phyloP scores from a whole-genome alignment of 257 asterid species.

The Nicotiana sylvestris region DNA sequence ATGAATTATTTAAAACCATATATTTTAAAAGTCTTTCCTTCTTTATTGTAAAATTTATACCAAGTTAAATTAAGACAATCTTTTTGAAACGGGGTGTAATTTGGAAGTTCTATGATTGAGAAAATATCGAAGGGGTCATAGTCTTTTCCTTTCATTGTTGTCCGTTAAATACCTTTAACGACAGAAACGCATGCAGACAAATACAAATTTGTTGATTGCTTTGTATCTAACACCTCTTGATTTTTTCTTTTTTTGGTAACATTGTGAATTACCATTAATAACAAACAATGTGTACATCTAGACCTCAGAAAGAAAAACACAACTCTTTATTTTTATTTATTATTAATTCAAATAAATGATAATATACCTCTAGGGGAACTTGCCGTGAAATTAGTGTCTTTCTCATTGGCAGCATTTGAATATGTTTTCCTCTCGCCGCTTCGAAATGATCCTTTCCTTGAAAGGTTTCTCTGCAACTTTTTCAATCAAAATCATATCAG shows the following conservation, averaged over 20 bases:
- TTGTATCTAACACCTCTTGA: background rate
- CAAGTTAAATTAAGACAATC: too few relatives aligned
- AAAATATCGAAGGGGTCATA: background rate
- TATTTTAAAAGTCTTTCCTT: too few relatives aligned
- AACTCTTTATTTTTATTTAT: too few relatives aligned
- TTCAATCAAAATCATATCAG: conserved; percentile 8
- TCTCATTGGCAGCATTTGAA: conserved; percentile 25
- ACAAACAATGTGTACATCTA: too few relatives aligned
- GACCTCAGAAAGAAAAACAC: too few relatives aligned
- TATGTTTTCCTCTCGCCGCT: conserved; percentile 41
- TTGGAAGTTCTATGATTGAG: conserved; percentile 10
- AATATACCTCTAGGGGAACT: conserved; percentile 48
- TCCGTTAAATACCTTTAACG: background rate
- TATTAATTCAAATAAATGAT: too few relatives aligned
- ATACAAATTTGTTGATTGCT: background rate
- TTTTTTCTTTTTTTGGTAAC: background rate
- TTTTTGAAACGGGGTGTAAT: background rate
- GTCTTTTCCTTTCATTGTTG: background rate
- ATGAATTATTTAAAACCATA: too few relatives aligned
- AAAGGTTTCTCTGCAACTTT: conserved; percentile 74
- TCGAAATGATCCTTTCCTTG: conserved; percentile 64
- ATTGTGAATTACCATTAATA: too few relatives aligned
- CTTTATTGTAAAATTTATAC: too few relatives aligned
- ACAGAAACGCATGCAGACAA: background rate
- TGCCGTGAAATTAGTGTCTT: conserved; percentile 27